Evolutionary conservation across 2,329 filamentous ascomycete species (phyloP).

Genomic region (Lachnellula suecica): DNA sequence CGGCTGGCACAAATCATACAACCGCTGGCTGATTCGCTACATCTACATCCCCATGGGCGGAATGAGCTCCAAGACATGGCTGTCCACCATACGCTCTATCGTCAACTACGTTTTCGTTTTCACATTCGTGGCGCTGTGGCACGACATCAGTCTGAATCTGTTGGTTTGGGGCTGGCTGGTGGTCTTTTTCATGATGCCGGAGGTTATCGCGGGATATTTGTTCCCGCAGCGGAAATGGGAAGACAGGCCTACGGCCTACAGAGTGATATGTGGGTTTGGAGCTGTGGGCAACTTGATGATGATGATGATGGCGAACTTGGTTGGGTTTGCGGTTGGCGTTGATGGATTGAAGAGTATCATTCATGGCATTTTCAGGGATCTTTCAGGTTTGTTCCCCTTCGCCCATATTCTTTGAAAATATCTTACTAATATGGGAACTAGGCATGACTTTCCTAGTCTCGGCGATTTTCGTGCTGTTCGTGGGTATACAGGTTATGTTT

Average conservation of each 20-base stretch:
- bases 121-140: constrained; percentile 96
- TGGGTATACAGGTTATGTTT: constrained; percentile 93
- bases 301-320: constrained; percentile 94
- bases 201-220: constrained; percentile 68
- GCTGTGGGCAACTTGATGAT: constrained; percentile 83
- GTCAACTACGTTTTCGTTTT: constrained; percentile 83
- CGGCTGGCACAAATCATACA: constrained; percentile 92
- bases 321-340: constrained; percentile 89
- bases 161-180: constrained; percentile 97
- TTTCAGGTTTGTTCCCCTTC: constrained; percentile 52
- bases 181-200: constrained; percentile 89
- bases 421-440: constrained; percentile 31
- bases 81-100: constrained; percentile 56
- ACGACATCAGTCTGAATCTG: constrained; percentile 88
- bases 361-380: constrained; percentile 72
- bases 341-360: constrained; percentile 82
- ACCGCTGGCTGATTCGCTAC: constrained; percentile 92
- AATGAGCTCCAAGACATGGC: constrained; percentile 46
- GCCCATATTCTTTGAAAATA: background rate
- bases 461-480: constrained; percentile 75
- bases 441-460: constrained; percentile 72
- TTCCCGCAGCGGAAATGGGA: constrained; percentile 74
- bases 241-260: constrained; percentile 67
- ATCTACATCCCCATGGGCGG: constrained; percentile 92
- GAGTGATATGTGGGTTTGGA: constrained; percentile 77